Percentiles rank a stretch among this genome's conserved stretches.
Evolutionary conservation across 805 yeast species (phyloP).

Genomic region (Nakazawaea laoshanensis): DNA sequence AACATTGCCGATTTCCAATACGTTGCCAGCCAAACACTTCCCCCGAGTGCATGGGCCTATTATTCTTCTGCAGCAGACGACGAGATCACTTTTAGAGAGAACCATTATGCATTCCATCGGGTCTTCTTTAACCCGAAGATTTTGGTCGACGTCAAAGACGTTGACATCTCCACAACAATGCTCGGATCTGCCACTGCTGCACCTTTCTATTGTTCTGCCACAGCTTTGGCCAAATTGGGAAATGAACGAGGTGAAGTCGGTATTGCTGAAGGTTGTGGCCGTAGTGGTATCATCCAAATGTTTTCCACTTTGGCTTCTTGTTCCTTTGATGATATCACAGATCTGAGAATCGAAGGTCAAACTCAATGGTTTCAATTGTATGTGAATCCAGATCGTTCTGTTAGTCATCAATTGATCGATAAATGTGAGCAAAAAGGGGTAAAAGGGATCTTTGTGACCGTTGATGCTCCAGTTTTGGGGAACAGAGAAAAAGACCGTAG

Average conservation of each 20-base stretch:
- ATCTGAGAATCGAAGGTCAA: constrained; percentile 24
- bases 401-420: constrained; percentile 19
- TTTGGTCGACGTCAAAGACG: constrained; percentile 67
- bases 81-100: constrained; percentile 82
- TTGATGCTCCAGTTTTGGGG: constrained; percentile 35
- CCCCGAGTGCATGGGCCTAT: constrained; percentile 84
- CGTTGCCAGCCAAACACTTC: constrained; percentile 72
- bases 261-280: constrained; percentile 72
- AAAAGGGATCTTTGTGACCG: constrained; percentile 30
- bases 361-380: constrained; percentile 36
- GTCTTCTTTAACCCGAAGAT: constrained; percentile 82
- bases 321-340: constrained; percentile 33
- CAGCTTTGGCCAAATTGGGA: constrained; percentile 88
- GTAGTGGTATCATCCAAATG: constrained; percentile 42
- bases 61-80: constrained; percentile 91
- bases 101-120: constrained; percentile 83
- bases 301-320: constrained; percentile 36
- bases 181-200: constrained; percentile 58
- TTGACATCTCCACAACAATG: constrained; percentile 66
- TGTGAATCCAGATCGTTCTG: constrained; percentile 23
- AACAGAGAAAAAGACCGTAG: constrained; percentile 34
- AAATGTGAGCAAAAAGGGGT: constrained; percentile 23
- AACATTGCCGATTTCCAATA: constrained; percentile 83
- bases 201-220: constrained; percentile 87
- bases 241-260: constrained; percentile 90